phyloP scores from a whole-genome alignment of 345 rosid genomes.

The Fremontodendron californicum region DNA sequence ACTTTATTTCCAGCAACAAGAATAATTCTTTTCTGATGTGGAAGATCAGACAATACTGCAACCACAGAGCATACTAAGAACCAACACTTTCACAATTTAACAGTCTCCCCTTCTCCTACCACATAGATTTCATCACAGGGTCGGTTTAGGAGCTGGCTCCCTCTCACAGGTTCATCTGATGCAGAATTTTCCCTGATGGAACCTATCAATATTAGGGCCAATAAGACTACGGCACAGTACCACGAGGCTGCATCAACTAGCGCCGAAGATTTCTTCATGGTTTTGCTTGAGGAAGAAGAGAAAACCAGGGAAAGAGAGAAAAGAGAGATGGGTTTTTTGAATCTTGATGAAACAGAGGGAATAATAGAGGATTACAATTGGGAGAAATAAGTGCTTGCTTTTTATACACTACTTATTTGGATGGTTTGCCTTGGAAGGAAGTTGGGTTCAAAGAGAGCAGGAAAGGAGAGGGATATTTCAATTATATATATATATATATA shows the following conservation, averaged over 20 bases:
- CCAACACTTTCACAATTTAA: too few species aligned
- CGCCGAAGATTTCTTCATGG: conserved; percentile 23
- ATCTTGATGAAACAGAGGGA: conserved; percentile 1
- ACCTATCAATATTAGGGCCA: conserved; percentile 48
- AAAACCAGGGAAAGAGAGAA: conserved; percentile 8
- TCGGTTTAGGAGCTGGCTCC: conserved; percentile 36
- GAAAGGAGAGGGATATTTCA: neutral
- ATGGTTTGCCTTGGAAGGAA: neutral
- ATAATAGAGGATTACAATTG: neutral
- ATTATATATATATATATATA: too few species aligned
- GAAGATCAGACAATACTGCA: too few species aligned
- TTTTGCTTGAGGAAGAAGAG: conserved; percentile 10
- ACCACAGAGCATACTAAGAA: too few species aligned
- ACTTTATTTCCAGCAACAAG: too few species aligned
- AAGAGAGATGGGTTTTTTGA: neutral
- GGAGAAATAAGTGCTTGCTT: neutral
- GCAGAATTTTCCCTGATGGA: conserved; percentile 40
- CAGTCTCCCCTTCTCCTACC: conserved; percentile 66
- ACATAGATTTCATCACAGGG: conserved; percentile 70
- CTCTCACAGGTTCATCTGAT: conserved; percentile 33
- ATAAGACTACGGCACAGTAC: conserved; percentile 52
- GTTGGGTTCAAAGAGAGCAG: neutral
- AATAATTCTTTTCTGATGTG: too few species aligned
- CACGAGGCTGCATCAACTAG: conserved; percentile 52
- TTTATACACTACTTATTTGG: neutral